A percentile compares a stretch with the other conserved stretches of the same genome.
Evolutionary conservation across 2,329 filamentous ascomycete genomes (phyloP).

Genomic region (Triangularia setosa): DNA sequence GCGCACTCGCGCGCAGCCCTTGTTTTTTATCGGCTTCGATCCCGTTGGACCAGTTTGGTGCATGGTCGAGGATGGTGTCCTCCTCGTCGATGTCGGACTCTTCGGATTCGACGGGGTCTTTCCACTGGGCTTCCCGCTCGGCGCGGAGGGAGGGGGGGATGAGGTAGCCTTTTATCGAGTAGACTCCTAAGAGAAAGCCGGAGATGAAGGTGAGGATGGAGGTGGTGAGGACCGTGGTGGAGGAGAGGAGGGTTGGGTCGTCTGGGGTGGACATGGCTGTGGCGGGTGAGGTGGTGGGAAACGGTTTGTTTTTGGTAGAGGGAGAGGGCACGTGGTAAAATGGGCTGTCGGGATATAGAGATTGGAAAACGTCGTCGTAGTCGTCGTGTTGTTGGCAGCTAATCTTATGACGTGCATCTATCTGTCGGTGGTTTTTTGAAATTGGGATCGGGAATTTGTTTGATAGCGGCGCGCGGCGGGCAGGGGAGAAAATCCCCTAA

Average conservation of each 20-base stretch:
- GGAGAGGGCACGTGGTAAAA: too few relatives aligned
- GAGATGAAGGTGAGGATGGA: slow-evolving; percentile 69
- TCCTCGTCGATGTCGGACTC: slow-evolving; percentile 64
- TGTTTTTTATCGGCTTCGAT: slow-evolving; percentile 56
- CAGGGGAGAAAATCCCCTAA: neutral
- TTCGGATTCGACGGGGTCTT: slow-evolving; percentile 63
- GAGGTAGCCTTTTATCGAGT: slow-evolving; percentile 59
- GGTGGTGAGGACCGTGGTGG: slow-evolving; percentile 62
- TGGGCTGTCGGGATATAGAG: neutral
- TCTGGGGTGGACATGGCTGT: neutral
- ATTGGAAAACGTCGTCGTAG: neutral
- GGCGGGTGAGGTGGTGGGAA: neutral
- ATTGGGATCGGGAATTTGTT: neutral
- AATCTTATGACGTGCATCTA: neutral
- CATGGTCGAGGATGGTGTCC: slow-evolving; percentile 58
- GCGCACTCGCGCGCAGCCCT: slow-evolving; percentile 45
- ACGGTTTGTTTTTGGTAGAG: neutral
- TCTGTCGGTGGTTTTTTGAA: neutral
- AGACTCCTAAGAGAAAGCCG: slow-evolving; percentile 79
- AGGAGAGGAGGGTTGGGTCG: slow-evolving; percentile 8
- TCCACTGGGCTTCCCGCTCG: slow-evolving; percentile 52
- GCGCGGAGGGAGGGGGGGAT: slow-evolving; percentile 53
- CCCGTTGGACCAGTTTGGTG: slow-evolving; percentile 63
- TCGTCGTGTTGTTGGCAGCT: neutral
- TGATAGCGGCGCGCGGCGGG: neutral